phyloP scores from a whole-genome alignment of 257 asterid genomes.

The Nicotiana noctiflora region DNA sequence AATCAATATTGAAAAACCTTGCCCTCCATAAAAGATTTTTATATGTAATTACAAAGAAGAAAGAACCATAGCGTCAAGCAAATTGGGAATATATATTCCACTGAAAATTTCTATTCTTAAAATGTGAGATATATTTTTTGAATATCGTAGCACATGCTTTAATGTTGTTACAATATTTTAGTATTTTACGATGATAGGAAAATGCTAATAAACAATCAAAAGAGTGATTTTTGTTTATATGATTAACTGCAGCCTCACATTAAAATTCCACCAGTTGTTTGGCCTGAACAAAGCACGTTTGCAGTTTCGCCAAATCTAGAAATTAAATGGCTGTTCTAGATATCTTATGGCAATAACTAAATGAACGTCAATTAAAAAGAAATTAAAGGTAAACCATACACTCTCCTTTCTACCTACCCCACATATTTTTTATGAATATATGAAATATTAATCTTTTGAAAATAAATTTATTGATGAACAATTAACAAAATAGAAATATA shows the following conservation, averaged over 20 bases:
- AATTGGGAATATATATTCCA: neutral
- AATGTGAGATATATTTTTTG: neutral
- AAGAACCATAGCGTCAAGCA: neutral
- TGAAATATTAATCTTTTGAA: too few species aligned
- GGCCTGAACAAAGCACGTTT: neutral
- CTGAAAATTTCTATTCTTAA: neutral
- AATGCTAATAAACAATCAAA: neutral
- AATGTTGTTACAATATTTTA: neutral
- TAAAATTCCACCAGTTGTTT: neutral
- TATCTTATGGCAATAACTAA: neutral
- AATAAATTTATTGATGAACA: too few species aligned
- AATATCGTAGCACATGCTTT: neutral
- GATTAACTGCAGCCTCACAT: neutral
- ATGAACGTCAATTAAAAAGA: too few species aligned
- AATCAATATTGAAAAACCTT: neutral
- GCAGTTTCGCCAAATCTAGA: neutral
- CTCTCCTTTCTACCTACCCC: neutral
- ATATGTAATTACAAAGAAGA: neutral
- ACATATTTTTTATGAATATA: too few species aligned
- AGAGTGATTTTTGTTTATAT: neutral
- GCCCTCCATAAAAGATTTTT: neutral
- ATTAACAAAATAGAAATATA: too few species aligned
- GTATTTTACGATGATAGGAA: neutral
- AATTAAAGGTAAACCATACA: constrained; percentile 1
- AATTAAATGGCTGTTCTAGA: neutral